Evolutionary conservation across 345 rosid genomes (phyloP).

Genomic region (sweet orange (Citrus sinensis)): DVS_A1.0 CM039163.1:46869001-46869500

Average conservation of each 20-base stretch:
- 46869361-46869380: conserved; percentile 69
- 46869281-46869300: conserved; percentile 36
- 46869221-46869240: conserved; percentile 18
- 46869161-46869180: conserved; percentile 73
- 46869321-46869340: conserved; percentile 36
- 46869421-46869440: conserved; percentile 16
- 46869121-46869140: conserved; percentile 79
- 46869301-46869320: conserved; percentile 44
- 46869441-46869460: conserved; percentile 12
- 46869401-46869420: conserved; percentile 30
- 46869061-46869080: conserved; percentile 70
- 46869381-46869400: conserved; percentile 75
- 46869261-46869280: conserved; percentile 15
- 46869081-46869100: conserved; percentile 59
- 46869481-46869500: conserved; percentile 39
- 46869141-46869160: conserved; percentile 75
- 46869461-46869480: conserved; percentile 24
- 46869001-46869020: conserved; percentile 92
- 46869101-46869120: conserved; percentile 62
- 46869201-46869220: conserved; percentile 22
- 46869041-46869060: conserved; percentile 66
- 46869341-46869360: conserved; percentile 25
- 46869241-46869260: conserved; percentile 30
- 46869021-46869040: conserved; percentile 68
- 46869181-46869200: conserved; percentile 61